Evolutionary conservation across 1,284 basidiomycete genomes (phyloP).

Genomic region (Microbotryomycetes sp.): DNA sequence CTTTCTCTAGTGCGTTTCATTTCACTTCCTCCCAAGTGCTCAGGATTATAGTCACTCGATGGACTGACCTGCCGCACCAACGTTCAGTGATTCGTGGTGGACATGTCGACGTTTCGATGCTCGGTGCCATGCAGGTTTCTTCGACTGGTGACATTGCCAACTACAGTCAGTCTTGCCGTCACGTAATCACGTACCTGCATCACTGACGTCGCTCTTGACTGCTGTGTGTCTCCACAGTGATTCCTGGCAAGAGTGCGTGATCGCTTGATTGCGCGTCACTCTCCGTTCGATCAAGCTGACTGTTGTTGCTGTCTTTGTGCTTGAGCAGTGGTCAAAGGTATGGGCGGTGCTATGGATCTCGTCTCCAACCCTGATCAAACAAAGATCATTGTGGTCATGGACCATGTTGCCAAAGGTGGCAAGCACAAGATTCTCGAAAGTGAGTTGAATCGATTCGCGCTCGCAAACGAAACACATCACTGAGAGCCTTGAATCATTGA

Average conservation of each 20-base stretch:
- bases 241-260: slow-evolving; percentile 34
- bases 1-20: slow-evolving; percentile 76
- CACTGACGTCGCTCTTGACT: background rate
- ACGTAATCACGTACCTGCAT: background rate
- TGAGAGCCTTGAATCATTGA: too few relatives aligned
- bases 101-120: slow-evolving; percentile 88
- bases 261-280: background rate
- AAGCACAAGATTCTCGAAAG: slow-evolving; percentile 71
- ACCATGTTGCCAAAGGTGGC: slow-evolving; percentile 85
- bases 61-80: background rate
- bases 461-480: background rate
- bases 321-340: slow-evolving; percentile 52
- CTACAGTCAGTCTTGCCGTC: slow-evolving; percentile 56
- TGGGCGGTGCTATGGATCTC: slow-evolving; percentile 76
- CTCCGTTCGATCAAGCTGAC: background rate
- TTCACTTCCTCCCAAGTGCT: slow-evolving; percentile 49
- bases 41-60: background rate
- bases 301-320: background rate
- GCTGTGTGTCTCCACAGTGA: slow-evolving; percentile 35
- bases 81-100: slow-evolving; percentile 50
- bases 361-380: slow-evolving; percentile 88
- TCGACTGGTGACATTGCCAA: slow-evolving; percentile 91
- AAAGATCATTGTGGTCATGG: slow-evolving; percentile 78
- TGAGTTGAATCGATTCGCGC: too few relatives aligned
- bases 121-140: slow-evolving; percentile 89